A percentile compares a stretch with the other conserved stretches of the same genome.
Conservation (phyloP, 257 asterid genomes). For the Anisodus acutangulus region DNA sequence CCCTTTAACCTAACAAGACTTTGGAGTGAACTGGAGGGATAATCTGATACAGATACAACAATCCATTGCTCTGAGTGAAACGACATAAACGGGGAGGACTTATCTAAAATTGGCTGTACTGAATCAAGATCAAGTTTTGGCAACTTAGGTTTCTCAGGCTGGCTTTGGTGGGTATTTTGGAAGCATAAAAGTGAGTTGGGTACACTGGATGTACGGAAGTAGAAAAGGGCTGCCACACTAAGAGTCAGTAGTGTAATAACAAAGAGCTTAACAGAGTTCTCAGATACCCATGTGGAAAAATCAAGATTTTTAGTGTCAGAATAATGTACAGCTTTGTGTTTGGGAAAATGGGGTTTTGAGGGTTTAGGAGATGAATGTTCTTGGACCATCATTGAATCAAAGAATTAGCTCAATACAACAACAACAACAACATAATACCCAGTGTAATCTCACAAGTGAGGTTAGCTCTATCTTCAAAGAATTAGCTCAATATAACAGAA, state of each 20-base stretch:
- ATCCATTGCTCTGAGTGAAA: conserved; percentile 91
- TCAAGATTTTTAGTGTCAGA: conserved; percentile 61
- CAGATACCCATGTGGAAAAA: conserved; percentile 68
- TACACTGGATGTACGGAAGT: conserved; percentile 68
- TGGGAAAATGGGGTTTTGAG: conserved; percentile 28
- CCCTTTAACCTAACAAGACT: conserved; percentile 66
- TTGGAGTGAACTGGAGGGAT: conserved; percentile 71
- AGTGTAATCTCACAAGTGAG: too few species aligned
- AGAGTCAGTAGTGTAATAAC: conserved; percentile 56
- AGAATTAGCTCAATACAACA: neutral
- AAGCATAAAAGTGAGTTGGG: conserved; percentile 75
- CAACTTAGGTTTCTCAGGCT: conserved; percentile 59
- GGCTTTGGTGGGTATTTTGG: conserved; percentile 69
- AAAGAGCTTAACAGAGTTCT: conserved; percentile 68
- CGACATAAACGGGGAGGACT: conserved; percentile 60
- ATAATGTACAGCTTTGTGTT: conserved; percentile 22
- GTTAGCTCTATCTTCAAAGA: too few species aligned
- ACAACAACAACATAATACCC: too few species aligned
- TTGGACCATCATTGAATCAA: conserved; percentile 37
- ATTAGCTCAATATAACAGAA: neutral
- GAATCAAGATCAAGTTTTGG: conserved; percentile 73
- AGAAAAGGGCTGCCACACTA: conserved; percentile 79
- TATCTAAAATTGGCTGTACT: conserved; percentile 61
- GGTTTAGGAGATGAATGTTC: conserved; percentile 32
- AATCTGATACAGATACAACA: conserved; percentile 77